Conservation (phyloP, 1,284 basidiomycete species). For the Cryptococcus sp. region DNA sequence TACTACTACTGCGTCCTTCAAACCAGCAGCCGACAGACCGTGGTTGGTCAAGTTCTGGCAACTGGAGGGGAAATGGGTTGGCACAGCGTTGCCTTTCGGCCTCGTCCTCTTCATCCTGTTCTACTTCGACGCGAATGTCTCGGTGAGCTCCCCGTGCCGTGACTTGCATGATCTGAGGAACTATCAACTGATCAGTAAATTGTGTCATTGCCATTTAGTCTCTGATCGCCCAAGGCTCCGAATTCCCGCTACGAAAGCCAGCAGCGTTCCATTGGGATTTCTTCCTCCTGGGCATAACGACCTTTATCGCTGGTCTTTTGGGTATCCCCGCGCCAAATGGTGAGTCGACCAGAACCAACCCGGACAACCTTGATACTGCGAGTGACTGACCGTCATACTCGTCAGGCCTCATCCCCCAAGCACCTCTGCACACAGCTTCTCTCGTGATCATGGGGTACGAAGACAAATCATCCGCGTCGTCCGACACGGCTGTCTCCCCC, state of each 20-base stretch:
- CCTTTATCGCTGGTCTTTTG: constrained; percentile 85
- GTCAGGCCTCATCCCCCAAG: constrained; percentile 79
- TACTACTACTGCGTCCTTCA: constrained; percentile 64
- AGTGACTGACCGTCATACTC: neutral
- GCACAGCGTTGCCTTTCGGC: constrained; percentile 62
- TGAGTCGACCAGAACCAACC: constrained; percentile 3
- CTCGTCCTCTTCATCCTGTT: constrained; percentile 56
- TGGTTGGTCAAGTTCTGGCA: constrained; percentile 95
- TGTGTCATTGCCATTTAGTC: constrained; percentile 57
- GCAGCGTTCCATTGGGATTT: constrained; percentile 89
- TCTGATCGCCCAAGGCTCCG: constrained; percentile 87
- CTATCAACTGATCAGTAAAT: neutral
- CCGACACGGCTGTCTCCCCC: constrained; percentile 8
- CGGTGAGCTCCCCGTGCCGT: constrained; percentile 31
- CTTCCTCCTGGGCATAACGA: constrained; percentile 81
- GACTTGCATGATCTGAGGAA: neutral
- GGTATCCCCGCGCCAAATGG: constrained; percentile 94
- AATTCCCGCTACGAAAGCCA: constrained; percentile 87
- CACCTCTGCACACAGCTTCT: constrained; percentile 88
- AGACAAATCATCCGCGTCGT: constrained; percentile 34
- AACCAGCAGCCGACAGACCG: constrained; percentile 68
- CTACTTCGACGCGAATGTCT: constrained; percentile 56
- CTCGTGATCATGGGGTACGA: constrained; percentile 72
- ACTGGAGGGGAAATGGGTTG: constrained; percentile 84
- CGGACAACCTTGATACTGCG: constrained; percentile 12